Evolutionary conservation across 2,329 filamentous ascomycete species (phyloP), one percentile per base, ranked within the genome.

Genomic region (Colletotrichum caudatum): DNA sequence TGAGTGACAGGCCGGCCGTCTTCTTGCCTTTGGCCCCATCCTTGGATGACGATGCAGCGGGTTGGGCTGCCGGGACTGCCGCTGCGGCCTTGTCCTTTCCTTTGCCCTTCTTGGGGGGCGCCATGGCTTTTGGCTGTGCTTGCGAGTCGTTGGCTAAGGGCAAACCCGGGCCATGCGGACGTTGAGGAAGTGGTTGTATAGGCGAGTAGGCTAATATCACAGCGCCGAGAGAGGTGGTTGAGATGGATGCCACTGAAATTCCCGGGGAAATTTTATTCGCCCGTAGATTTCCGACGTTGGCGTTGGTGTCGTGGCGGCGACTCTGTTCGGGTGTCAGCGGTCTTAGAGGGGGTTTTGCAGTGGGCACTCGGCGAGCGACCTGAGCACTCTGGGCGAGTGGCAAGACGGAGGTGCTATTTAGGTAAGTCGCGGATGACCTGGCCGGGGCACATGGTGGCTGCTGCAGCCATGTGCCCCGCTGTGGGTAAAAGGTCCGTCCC

Each of bases 1-100:
- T 75, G 67, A 68, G 77, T 35, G 74, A 74, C 50, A 74, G 74
- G 8, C 76, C 67, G 18, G 77, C 59, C n/a, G 78, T 76, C 77
- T 79, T 83, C 64, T 79, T 87, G n/a, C 85, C 85, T 76, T 89
- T 89, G n/a, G 85, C 85, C 74, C 87, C 86, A 77, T 86, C 85
- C 73, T 87, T 86, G 26, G 81, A 77, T 18, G 79, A 75, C 16
- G 69, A 64, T 16, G 80, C 71, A 20, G 74, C 70, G 18, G 78
- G 70, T 35, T 79, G 74, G 59, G 79, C 71, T 61, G 76, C 69
- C 7, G 81, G 78, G 48, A 81, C 77, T 60, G 83, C 78, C 61
- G 82, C 76, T 59, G 81, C 77, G 70, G 80, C 82, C 80, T 87
- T 87, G 51, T 81, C 85, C 75, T 89, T 89, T 39, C 70, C 72